These are phyloP conservation scores for Phaeosphaeriaceae sp. DNA, from an alignment of 2,329 filamentous ascomycete species.

Conservation along the genomic window DNA sequence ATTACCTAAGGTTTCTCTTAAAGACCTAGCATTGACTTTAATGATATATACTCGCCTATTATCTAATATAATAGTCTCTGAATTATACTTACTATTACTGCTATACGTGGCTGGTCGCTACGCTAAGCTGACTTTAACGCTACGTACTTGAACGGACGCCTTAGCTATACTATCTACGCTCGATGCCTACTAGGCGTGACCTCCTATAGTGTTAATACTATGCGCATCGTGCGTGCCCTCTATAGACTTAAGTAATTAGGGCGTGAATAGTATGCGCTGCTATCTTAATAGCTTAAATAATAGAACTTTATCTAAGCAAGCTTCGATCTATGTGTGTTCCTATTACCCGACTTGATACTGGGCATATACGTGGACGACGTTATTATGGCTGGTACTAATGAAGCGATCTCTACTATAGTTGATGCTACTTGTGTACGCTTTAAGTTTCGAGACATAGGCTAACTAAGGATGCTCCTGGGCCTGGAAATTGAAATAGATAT, in stretches of 20 bases:
- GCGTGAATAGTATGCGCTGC: constrained; percentile 14
- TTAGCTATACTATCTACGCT: constrained; percentile 5
- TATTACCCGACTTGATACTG: constrained; percentile 3
- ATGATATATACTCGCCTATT: constrained; percentile 12
- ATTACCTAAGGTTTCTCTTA: constrained; percentile 14
- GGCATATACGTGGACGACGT: constrained; percentile 22
- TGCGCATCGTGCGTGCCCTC: constrained; percentile 7
- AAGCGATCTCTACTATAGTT: neutral
- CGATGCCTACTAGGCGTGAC: neutral
- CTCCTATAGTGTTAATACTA: neutral
- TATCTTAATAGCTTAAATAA: neutral
- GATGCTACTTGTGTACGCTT: neutral
- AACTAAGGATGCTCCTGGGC: constrained; percentile 3
- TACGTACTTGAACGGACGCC: constrained; percentile 9
- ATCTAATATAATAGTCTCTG: constrained; percentile 9
- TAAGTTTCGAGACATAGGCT: constrained; percentile 12
- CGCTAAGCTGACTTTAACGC: constrained; percentile 12
- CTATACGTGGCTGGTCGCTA: neutral
- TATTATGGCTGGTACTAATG: constrained; percentile 1
- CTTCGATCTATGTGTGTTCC: constrained; percentile 12
- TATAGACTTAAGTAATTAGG: constrained; percentile 24
- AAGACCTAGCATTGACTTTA: constrained; percentile 10
- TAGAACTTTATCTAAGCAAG: neutral
- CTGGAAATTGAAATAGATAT: constrained; percentile 7
- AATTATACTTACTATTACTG: constrained; percentile 2